These are phyloP conservation scores for Lactifluus hygrophoroides DNA, from an alignment of 768 basidiomycete genomes.

Conservation along the genomic window DNA sequence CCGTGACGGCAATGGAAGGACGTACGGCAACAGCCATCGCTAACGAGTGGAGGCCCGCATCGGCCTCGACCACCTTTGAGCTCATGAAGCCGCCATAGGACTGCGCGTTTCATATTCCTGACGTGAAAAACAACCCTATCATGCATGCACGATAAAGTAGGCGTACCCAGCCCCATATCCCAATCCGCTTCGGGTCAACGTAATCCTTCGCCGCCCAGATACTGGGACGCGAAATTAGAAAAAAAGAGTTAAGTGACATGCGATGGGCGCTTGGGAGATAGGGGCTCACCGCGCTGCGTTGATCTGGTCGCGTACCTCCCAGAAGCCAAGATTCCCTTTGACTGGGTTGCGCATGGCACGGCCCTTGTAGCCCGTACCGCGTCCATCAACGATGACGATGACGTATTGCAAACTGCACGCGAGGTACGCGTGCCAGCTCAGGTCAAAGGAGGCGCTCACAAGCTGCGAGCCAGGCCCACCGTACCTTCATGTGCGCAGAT, in stretches of 20 bases:
- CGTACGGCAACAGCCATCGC: slow-evolving; percentile 87
- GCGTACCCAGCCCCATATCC: slow-evolving; percentile 96
- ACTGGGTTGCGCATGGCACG: slow-evolving; percentile 77
- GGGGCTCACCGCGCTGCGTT: slow-evolving; percentile 70
- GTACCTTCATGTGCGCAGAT: slow-evolving; percentile 42
- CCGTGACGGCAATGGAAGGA: slow-evolving; percentile 12
- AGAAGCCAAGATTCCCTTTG: slow-evolving; percentile 81
- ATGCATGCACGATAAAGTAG: background rate
- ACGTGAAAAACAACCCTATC: background rate
- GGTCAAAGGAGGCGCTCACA: slow-evolving; percentile 54
- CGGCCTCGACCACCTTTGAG: slow-evolving; percentile 83
- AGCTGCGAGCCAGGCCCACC: slow-evolving; percentile 85
- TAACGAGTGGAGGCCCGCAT: slow-evolving; percentile 82
- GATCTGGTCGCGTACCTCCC: slow-evolving; percentile 85
- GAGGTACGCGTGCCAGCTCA: slow-evolving; percentile 85
- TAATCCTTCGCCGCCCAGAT: slow-evolving; percentile 82
- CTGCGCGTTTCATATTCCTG: slow-evolving; percentile 33
- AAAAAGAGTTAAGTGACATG: background rate
- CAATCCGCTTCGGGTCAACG: slow-evolving; percentile 81
- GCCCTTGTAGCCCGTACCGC: slow-evolving; percentile 91
- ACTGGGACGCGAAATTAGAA: slow-evolving; percentile 29
- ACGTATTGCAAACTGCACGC: slow-evolving; percentile 77
- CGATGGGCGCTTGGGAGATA: background rate
- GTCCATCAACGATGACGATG: slow-evolving; percentile 81
- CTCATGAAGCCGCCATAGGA: slow-evolving; percentile 97